Conservation (phyloP, 1,284 basidiomycete species). For the Ganoderma resinaceum region DNA sequence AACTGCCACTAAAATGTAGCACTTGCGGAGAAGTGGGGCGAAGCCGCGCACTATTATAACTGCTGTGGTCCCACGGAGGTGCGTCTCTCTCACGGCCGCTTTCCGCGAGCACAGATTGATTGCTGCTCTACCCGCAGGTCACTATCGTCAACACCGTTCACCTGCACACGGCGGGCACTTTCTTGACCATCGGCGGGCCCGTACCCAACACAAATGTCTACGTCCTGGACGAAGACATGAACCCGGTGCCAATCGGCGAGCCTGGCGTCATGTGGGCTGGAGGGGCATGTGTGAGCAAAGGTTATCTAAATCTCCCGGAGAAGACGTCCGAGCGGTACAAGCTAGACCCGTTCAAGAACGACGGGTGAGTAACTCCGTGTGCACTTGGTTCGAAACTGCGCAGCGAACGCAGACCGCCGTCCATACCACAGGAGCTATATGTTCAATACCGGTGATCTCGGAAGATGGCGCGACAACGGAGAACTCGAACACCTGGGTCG, state of each 20-base stretch:
- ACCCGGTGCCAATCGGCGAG: slow-evolving; percentile 58
- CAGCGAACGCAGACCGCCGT: slow-evolving; percentile 48
- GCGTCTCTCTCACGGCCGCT: slow-evolving; percentile 25
- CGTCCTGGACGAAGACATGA: slow-evolving; percentile 57
- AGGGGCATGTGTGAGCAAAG: slow-evolving; percentile 58
- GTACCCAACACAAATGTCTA: slow-evolving; percentile 68
- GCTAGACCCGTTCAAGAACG: slow-evolving; percentile 55
- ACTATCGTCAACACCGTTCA: slow-evolving; percentile 68
- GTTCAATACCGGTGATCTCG: slow-evolving; percentile 69
- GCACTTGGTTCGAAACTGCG: slow-evolving; percentile 8
- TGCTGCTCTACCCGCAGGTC: slow-evolving; percentile 44
- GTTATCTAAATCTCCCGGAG: slow-evolving; percentile 60
- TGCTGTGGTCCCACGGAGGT: slow-evolving; percentile 59
- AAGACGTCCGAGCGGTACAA: slow-evolving; percentile 61
- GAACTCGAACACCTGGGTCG: slow-evolving; percentile 62
- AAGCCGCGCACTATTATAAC: slow-evolving; percentile 50
- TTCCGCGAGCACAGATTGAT: slow-evolving; percentile 1
- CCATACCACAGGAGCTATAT: slow-evolving; percentile 50
- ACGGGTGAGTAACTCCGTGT: slow-evolving; percentile 47
- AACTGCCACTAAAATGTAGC: slow-evolving; percentile 39
- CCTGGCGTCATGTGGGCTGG: slow-evolving; percentile 67
- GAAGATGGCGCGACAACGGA: slow-evolving; percentile 59
- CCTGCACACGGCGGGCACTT: slow-evolving; percentile 49
- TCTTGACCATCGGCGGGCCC: slow-evolving; percentile 59
- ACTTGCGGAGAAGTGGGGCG: slow-evolving; percentile 62